Evolutionary conservation across 768 basidiomycete genomes (phyloP), one percentile per base, ranked within the genome.

Genomic region (Boletus sp.): DNA sequence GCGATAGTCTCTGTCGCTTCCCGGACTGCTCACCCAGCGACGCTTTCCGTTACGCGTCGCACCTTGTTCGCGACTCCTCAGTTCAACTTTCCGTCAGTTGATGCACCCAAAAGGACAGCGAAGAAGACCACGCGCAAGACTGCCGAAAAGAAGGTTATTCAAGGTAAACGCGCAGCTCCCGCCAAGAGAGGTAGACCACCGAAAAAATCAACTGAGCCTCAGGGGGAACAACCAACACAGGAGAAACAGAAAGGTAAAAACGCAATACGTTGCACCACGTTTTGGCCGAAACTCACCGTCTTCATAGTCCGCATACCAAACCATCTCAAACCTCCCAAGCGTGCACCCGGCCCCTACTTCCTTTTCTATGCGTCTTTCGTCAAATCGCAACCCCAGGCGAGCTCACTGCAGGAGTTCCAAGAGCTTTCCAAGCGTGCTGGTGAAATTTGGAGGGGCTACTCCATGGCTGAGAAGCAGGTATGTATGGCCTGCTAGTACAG

Each of bases 381-480:
- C 37, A 59, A 59, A 23, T 41, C 32, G 10, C 57, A 53, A 8
- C 37, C 30, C 9, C 19, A 14, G 19, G 37, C 13, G 33, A 42
- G 9, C 44, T 4, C 58, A 0, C 4, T 41, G 0, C 17, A 25
- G 10, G 55, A 54, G 0, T 35, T 10, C 1, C 50, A 51, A 7
- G 54, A 49, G 11, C 2, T 60, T 2, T n/a, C 64, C 14, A 70
- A 53, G 52, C 54, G 65, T 19, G 64, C 69, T 7, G 57, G 54
- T 10, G 55, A 52, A 34, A 48, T 54, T 4, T 78, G 77, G 77
- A 64, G 44, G 1, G 54, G 44, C 5, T 55, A 76, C n/a, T 55
- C 74, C 5, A 61, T 59, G 11, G 58, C 51, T 4, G 71, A 78
- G 53, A 77, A 70, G 48, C 61, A 75, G 59, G 77, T 75, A 33